Conservation (phyloP, 495 filamentous ascomycete species). For the Aspergillus sclerotioniger region DNA sequence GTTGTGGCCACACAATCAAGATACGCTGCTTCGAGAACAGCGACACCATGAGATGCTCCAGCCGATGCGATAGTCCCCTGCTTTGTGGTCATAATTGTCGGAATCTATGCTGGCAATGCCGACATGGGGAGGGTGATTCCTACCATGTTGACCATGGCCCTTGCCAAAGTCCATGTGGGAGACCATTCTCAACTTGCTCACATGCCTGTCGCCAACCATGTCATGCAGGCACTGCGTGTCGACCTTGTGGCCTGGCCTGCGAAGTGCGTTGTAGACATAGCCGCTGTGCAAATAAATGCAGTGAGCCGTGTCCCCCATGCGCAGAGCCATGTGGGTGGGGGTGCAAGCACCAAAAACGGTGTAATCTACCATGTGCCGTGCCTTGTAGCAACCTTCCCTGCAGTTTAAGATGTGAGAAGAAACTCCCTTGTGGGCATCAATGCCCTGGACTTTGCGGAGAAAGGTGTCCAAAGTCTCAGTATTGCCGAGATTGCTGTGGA, state of each 20-base stretch:
- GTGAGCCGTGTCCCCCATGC: conserved; percentile 62
- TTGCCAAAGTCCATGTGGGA: not conserved
- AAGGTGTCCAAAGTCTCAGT: conserved; percentile 46
- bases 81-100: conserved; percentile 7
- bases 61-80: not conserved
- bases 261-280: conserved; percentile 7
- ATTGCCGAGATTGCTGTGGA: conserved; percentile 52
- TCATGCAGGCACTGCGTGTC: conserved; percentile 1
- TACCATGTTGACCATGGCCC: not conserved
- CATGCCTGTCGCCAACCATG: conserved; percentile 1
- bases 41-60: not conserved
- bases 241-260: conserved; percentile 3
- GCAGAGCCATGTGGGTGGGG: conserved; percentile 51
- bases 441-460: conserved; percentile 65
- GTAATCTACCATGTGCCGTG: conserved; percentile 58
- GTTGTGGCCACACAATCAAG: conserved; percentile 3
- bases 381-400: conserved; percentile 60
- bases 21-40: not conserved
- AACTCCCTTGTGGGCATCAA: conserved; percentile 59
- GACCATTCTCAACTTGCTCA: conserved; percentile 1
- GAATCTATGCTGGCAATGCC: conserved; percentile 2
- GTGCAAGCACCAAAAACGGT: conserved; percentile 50
- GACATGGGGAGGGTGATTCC: not conserved
- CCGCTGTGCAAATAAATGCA: conserved; percentile 46
- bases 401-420: conserved; percentile 31